phyloP scores from a whole-genome alignment of 805 yeast species.

The Saccharomycopsis lassenensis region DNA sequence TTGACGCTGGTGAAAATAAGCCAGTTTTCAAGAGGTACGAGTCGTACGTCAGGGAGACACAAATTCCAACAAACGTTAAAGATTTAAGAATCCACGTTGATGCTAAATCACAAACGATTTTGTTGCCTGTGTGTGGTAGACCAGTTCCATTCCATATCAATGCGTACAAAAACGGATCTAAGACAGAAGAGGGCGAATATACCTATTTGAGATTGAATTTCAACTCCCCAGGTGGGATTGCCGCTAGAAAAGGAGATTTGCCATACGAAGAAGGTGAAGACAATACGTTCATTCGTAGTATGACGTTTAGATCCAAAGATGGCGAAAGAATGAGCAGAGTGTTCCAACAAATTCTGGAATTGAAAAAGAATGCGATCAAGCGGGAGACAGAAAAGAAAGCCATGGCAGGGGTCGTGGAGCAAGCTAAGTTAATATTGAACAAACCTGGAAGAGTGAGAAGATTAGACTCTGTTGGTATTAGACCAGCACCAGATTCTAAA shows the following conservation, averaged over 20 bases:
- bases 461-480: conserved; percentile 76
- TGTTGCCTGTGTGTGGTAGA: conserved; percentile 86
- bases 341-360: conserved; percentile 77
- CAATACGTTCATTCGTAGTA: conserved; percentile 75
- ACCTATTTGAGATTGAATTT: conserved; percentile 85
- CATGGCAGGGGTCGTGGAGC: conserved; percentile 88
- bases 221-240: conserved; percentile 82
- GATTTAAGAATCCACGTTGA: conserved; percentile 85
- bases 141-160: conserved; percentile 98
- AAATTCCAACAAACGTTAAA: conserved; percentile 72
- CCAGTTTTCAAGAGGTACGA: conserved; percentile 87
- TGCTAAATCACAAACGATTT: conserved; percentile 74
- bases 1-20: conserved; percentile 39
- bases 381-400: conserved; percentile 85
- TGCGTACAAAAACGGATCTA: conserved; percentile 87
- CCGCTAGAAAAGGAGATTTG: conserved; percentile 60
- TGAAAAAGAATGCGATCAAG: conserved; percentile 85
- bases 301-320: conserved; percentile 83
- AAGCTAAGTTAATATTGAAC: conserved; percentile 75
- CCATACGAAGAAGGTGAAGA: conserved; percentile 88
- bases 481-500: conserved; percentile 97
- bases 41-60: conserved; percentile 87
- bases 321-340: conserved; percentile 86
- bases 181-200: conserved; percentile 92
- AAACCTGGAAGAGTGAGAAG: conserved; percentile 77